Base-by-base conservation (phyloP, 2,329 filamentous ascomycete species). In the Seiridium cupressi region DNA sequence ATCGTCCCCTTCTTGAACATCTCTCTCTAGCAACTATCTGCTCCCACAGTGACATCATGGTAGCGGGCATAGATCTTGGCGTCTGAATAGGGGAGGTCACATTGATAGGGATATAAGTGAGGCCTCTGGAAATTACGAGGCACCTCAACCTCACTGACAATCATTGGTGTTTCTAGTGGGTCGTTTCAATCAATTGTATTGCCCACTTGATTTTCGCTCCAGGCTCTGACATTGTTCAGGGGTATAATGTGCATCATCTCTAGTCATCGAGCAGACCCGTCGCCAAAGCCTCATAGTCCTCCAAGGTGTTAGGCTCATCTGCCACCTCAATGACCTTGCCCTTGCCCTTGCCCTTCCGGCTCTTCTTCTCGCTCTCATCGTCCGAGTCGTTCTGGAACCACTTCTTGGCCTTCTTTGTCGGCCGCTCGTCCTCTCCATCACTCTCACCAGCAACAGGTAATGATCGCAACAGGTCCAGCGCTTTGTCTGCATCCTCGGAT, bases 241-340 rank as follows among this genome's bases (percentile, higher is more conserved):
- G 54, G 54, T 57, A 57, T 57, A 57, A 55, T 44, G 44, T 57
- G 31, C 42, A 48, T 11, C 40, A 18, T 31, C 26, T 8, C 35
- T 61, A 68, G 60, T 72, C 69, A 26, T 85, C 84, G 71, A 96
- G 74, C 73, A 95, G 75, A 3, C 89, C 89, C 49, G 89, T 84
- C 58, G 92, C 92, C 75, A 94, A 75, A 46, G 88, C 86, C 76
- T 94, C 91, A 67, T 93, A 80, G 74, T 93, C 90, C 73, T 92
- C 89, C 67, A 94, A 77, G 47, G 89, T 93, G 75, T 93, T 89
- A 10, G 90, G 90, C 77, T 92, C 88, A 57, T 87, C 83, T 11
- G 81, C 81, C 67, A 85, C 81, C 76, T 85, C 84, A 69, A 89
- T 81, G 51, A 87, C 82, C 75, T 81, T 83, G 60, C 73, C 70